Percentiles rank a stretch among this genome's conserved stretches.
phyloP scores from a whole-genome alignment of 2,329 filamentous ascomycete genomes.

The Ceratocystis papillata region DNA sequence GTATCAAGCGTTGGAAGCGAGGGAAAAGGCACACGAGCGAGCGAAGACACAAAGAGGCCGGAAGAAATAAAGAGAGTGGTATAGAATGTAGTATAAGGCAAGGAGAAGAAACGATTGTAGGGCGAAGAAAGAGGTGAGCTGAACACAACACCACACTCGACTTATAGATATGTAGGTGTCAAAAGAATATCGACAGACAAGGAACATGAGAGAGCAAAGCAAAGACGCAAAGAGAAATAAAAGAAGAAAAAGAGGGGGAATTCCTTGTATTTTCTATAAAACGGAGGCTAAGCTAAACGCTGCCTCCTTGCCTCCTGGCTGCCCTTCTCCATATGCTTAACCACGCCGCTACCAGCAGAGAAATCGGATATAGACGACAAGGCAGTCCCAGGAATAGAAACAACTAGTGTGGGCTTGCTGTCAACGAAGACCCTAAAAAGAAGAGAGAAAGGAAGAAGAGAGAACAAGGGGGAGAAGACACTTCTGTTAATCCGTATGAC shows the following conservation, averaged over 20 bases:
- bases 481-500: constrained; percentile 1
- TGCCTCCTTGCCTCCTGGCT: background rate
- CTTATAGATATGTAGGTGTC: background rate
- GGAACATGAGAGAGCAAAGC: constrained; percentile 21
- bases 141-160: constrained; percentile 3
- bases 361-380: constrained; percentile 8
- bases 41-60: background rate
- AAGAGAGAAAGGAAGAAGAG: background rate
- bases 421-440: background rate
- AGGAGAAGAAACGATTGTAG: background rate
- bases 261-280: constrained; percentile 12
- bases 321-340: background rate
- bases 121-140: constrained; percentile 20
- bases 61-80: background rate
- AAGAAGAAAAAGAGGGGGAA: background rate
- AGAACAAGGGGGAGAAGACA: background rate
- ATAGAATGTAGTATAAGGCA: background rate
- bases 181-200: constrained; percentile 11
- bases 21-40: constrained; percentile 21
- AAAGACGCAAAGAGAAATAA: background rate
- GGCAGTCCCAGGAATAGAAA: constrained; percentile 9
- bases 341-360: background rate
- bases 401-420: background rate
- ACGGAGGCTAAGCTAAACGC: background rate
- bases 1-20: constrained; percentile 17